Evolutionary conservation across 805 yeast species (phyloP).

Genomic region (Candida tibetensis): DNA sequence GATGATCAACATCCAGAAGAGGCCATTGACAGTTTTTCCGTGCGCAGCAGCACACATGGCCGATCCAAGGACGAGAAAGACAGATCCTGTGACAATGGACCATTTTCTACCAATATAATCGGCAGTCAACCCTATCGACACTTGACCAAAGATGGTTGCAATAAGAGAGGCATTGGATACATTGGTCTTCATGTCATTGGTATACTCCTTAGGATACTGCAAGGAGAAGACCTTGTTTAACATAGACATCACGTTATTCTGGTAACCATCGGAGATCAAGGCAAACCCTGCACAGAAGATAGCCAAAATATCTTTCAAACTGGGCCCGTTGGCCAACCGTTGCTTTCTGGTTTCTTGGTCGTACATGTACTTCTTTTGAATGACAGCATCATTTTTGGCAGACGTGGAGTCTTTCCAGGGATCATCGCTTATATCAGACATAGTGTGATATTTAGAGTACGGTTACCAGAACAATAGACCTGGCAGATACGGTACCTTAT

Average conservation of each 20-base stretch:
- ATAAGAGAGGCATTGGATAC: conserved; percentile 69
- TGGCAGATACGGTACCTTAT: too few species aligned
- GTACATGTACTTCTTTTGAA: conserved; percentile 23
- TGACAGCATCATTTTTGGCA: not conserved
- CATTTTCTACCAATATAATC: conserved; percentile 68
- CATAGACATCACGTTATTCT: conserved; percentile 73
- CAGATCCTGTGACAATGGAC: conserved; percentile 65
- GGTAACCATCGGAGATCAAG: conserved; percentile 74
- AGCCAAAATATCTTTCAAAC: conserved; percentile 33
- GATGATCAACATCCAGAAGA: conserved; percentile 78
- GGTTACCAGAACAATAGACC: too few species aligned
- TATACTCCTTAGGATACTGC: conserved; percentile 44
- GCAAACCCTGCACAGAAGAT: conserved; percentile 73
- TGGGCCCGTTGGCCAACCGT: conserved; percentile 26
- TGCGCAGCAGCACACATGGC: conserved; percentile 68
- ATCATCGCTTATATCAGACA: not conserved
- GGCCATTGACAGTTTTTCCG: conserved; percentile 55
- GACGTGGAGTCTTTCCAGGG: not conserved
- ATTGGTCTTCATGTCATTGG: conserved; percentile 50
- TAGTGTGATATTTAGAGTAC: too few species aligned
- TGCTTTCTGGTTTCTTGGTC: conserved; percentile 30
- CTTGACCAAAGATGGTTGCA: conserved; percentile 70
- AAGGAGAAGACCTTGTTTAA: conserved; percentile 53
- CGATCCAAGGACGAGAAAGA: conserved; percentile 61
- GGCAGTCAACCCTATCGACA: conserved; percentile 60